Base-by-base conservation (phyloP, 345 rosid species). In the Lepidium aucheri region DNA sequence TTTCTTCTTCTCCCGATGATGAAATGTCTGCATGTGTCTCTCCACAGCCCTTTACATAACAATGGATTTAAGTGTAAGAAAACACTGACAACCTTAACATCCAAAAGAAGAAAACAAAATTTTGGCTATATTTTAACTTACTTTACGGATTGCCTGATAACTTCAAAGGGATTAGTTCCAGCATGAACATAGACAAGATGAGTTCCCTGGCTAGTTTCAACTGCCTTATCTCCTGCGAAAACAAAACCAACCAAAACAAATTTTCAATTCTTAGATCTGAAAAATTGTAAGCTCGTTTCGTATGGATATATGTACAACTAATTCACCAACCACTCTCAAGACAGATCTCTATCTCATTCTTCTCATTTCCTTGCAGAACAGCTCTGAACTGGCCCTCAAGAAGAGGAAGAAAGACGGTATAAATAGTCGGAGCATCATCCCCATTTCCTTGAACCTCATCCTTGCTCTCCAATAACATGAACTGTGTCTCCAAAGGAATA, bases 321-420 rank as follows among this genome's bases (percentile, higher is more conserved):
- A 74, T 75, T 72, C 34, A 83, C 92, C 78, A 82, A 90, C 99
- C 99, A 51, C 99, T 93, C 84, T 93, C 98, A 11, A 90, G 81
- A 80, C 97, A 94, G 68, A 94, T 81, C 86, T 94, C 96, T 1
- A 94, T 64, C 82, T 88, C 95, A 22, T 84, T 88, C 68, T 74
- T 84, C 35, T 84, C 92, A 42, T 85, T 94, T 70, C 97, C 99
- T 79, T 94, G 99, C 13, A 94, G 77, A 33, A 81, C 97, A 62
- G 97, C 83, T 76, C 99, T 89, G 78, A 94, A 94, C 55, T 74
- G 97, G 81, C 97, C 97, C 74, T 94, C 99, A 13, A 94, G 96
- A 18, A 94, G 86, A 40, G 97, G 97, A 14, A 94, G 96, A 72
- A 94, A 88, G 63, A 90, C 88, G 0, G 93, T 90, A 77, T 90